Conservation (phyloP, 805 yeast species). For the Lachancea dasiensis region DNA sequence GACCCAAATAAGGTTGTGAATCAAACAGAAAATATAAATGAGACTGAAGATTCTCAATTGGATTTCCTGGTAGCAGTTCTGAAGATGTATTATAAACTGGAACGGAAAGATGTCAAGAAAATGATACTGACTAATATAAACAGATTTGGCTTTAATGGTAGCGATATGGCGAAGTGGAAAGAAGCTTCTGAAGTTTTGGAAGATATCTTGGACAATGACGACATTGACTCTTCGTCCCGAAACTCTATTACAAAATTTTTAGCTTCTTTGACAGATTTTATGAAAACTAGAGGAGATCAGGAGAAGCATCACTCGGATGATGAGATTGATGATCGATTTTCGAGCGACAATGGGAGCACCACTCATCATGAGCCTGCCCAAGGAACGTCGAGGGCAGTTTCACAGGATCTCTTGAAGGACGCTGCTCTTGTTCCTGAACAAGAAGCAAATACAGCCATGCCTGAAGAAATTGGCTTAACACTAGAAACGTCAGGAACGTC, state of each 20-base stretch:
- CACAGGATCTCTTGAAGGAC: too few species aligned
- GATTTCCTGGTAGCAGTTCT: conserved; percentile 51
- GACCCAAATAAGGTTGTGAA: conserved; percentile 66
- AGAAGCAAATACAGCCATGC: too few species aligned
- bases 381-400: too few species aligned
- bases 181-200: conserved; percentile 26
- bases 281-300: neutral
- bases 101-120: conserved; percentile 47
- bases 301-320: conserved; percentile 1
- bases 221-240: conserved; percentile 30
- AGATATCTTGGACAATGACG: conserved; percentile 29
- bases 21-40: conserved; percentile 37
- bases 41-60: conserved; percentile 46
- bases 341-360: too few species aligned
- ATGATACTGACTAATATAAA: conserved; percentile 46
- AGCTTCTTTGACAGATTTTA: conserved; percentile 9
- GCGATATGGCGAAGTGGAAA: conserved; percentile 23
- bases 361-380: too few species aligned
- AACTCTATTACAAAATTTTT: conserved; percentile 34
- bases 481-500: too few species aligned
- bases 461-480: too few species aligned
- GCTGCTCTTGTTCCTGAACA: too few species aligned
- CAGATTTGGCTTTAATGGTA: conserved; percentile 38
- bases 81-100: conserved; percentile 41
- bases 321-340: neutral